Evolutionary conservation across 1,284 basidiomycete species (phyloP), one percentile per base, ranked within the genome.

Genomic region (Agaricales sp.): DNA sequence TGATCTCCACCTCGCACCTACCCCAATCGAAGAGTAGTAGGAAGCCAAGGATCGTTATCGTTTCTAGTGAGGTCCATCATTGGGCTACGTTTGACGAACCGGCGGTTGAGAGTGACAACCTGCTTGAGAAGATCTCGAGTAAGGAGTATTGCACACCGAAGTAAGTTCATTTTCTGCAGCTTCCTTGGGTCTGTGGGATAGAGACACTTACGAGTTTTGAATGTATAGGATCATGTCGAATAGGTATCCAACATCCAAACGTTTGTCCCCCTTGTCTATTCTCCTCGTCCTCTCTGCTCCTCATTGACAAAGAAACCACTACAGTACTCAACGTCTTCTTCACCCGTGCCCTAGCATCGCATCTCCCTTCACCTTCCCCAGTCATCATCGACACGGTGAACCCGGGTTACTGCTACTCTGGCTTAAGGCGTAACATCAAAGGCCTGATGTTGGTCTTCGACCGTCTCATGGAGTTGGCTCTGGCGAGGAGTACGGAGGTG

Each of bases 171-270:
- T n/a, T n/a, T n/a, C n/a, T n/a, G n/a, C n/a, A n/a, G n/a, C n/a
- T n/a, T n/a, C n/a, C n/a, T n/a, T n/a, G n/a, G n/a, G n/a, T n/a
- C n/a, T n/a, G n/a, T n/a, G n/a, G n/a, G n/a, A n/a, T n/a, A n/a
- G n/a, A n/a, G n/a, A n/a, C n/a, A n/a, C n/a, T n/a, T n/a, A n/a
- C n/a, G n/a, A n/a, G n/a, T n/a, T n/a, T n/a, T n/a, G n/a, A n/a
- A n/a, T n/a, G n/a, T n/a, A n/a, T n/a, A n/a, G 47, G 16, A 43
- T 14, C 1, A 57, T 58, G 54, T 45, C 4, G 1, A 39, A 48
- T 3, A 63, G 64, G 2, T 71, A 70, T 50, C 44, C 48, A 8
- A 46, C 63, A 14, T 58, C 68, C 2, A 70, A 70, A 49, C n/a
- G n/a, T n/a, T n/a, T n/a, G n/a, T n/a, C n/a, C n/a, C n/a, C n/a